Base-by-base conservation (phyloP, 306 rosid genomes). In the Luffa acutangula region DNA sequence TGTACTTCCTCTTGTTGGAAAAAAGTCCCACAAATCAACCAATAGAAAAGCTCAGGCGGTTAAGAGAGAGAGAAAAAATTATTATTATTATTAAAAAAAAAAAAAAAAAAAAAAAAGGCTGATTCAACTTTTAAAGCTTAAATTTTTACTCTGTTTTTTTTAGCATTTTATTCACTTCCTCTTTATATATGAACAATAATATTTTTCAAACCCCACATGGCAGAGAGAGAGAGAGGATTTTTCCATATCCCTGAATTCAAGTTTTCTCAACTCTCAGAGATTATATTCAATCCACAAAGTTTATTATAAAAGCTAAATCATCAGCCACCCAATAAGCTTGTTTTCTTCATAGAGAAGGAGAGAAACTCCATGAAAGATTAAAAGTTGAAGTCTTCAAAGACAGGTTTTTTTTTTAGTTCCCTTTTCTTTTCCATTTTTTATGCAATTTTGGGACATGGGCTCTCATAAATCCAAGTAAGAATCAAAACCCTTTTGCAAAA, bases 271-370 rank as follows among this genome's bases (percentile, higher is more conserved):
- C 69, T 62, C 69, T 62, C 41, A 33, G 18, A 33, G 18, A 34
- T 63, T 37, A 63, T 63, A 34, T 63, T 63, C 69, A 33, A 13
- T 31, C 36, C 65, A 20, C 14, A 62, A 17, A 4, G 69, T 62
- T 34, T 2, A 20, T 43, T 4, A 43, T 70, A 70, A 70, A 70
- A 66, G 75, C 12, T 39, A 25, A 25, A 60, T 8, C 13, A 6
- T 3, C 49, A 39, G 37, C 65, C 14, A 59, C 1, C 36, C 36
- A 69, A n/a, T 42, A 43, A 69, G 7, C 52, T 74, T 15, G 15
- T 37, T 75, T 75, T 75, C 78, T 75, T 75, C 79, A 58, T 8
- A 53, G 10, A 53, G 45, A 75, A 75, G 79, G 42, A 31, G 58
- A 3, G 13, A 13, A 7, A 12, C 21, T 8, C 74, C 59, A 49